Evolutionary conservation across 805 yeast genomes (phyloP), one percentile per base, ranked within the genome.

Genomic region (Wickerhamomyces subpelliculosus): DNA sequence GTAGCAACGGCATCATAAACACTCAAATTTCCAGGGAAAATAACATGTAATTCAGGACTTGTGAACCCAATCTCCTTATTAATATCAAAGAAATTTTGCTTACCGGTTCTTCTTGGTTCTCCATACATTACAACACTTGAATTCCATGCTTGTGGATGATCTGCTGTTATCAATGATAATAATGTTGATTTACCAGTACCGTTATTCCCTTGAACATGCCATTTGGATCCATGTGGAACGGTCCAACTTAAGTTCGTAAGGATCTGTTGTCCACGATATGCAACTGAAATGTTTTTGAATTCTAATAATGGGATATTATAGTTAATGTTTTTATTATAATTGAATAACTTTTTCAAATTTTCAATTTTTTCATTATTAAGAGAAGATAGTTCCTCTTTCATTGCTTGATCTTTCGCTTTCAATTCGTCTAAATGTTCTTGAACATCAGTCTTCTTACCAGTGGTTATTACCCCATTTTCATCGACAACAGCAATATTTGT

Each of bases 111-210:
- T 29, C 97, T 71, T 8, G 78, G 73, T 24, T 70, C 69, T 0
- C 88, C 87, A 47, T 82, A 70, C 33, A 87, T 65, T 8, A 64
- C 60, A 18, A 93, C 70, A 18, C 72, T 75, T 5, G 76, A 70
- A 47, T 77, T 80, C 97, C 97, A 90, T 2, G 96, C 80, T 60
- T 90, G 96, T 1, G 98, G 98, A 56, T 90, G 98, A 51, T 90
- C 98, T 4, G 95, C 88, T 0, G 96, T 88, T 22, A 90, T 68
- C 33, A 93, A 58, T 2, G 97, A 77, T 13, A 93, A 60, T 19
- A 90, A 61, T 0, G 98, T 93, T 2, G 96, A 84, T 57, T 90
- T 90, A 0, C 98, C 98, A 0, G 94, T 73, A 1, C 98, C 98
- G 48, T 93, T 90, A 41, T 78, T 75, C 3, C 98, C 98, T 40